These are phyloP conservation scores for Pleomassaria siparia DNA, from an alignment of 2,329 filamentous ascomycete species.

Conservation along the genomic window DNA sequence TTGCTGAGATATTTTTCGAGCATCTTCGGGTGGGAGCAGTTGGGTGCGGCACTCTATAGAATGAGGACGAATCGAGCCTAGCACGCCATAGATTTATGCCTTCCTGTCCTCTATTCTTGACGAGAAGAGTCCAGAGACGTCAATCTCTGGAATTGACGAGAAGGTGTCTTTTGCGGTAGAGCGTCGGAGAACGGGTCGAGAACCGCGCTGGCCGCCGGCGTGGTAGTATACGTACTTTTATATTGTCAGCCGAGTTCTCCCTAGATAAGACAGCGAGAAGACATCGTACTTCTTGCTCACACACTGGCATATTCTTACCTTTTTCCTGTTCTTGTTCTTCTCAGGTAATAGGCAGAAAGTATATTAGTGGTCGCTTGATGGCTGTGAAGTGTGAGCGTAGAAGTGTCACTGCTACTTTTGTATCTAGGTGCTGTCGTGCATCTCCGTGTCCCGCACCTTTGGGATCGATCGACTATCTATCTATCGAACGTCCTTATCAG, in stretches of 20 bases:
- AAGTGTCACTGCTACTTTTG: not conserved
- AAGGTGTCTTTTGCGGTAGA: slow-evolving; percentile 10
- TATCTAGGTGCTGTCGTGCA: not conserved
- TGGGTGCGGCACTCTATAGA: too few relatives aligned
- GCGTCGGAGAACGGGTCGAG: slow-evolving; percentile 9
- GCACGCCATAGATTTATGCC: slow-evolving; percentile 44
- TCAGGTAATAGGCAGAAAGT: not conserved
- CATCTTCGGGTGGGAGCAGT: too few relatives aligned
- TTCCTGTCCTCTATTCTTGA: slow-evolving; percentile 37
- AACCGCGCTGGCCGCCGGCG: slow-evolving; percentile 8
- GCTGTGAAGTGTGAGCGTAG: too few relatives aligned
- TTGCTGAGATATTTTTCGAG: too few relatives aligned
- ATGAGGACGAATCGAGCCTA: too few relatives aligned
- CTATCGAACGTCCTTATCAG: too few relatives aligned
- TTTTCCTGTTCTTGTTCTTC: not conserved
- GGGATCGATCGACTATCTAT: too few relatives aligned
- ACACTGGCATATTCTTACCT: not conserved
- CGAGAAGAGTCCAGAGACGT: slow-evolving; percentile 47
- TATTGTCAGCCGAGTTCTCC: not conserved
- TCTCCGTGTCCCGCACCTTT: not conserved
- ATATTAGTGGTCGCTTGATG: too few relatives aligned
- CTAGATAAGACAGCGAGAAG: not conserved
- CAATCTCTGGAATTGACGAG: slow-evolving; percentile 40
- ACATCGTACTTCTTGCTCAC: slow-evolving; percentile 3
- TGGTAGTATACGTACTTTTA: slow-evolving; percentile 13